A percentile compares a stretch with the other conserved stretches of the same genome.
phyloP scores from a whole-genome alignment of 164 flowering plant species.

The Annona cherimola region DNA sequence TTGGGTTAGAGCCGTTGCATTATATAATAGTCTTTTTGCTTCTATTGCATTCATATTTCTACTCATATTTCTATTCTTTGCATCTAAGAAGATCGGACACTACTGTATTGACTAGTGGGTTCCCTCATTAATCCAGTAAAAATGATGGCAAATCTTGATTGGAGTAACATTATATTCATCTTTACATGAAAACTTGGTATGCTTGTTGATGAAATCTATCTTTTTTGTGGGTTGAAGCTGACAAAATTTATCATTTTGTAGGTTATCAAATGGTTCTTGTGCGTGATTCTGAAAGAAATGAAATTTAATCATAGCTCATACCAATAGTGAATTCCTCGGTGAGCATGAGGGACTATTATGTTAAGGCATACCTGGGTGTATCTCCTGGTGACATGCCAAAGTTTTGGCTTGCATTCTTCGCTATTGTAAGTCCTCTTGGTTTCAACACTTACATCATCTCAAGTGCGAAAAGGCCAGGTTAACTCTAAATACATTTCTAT shows the following conservation, averaged over 20 bases:
- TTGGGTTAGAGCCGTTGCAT: too few species aligned
- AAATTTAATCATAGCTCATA: conserved; percentile 64
- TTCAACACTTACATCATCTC: conserved; percentile 70
- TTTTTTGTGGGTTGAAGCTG: too few species aligned
- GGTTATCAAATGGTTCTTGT: conserved; percentile 57
- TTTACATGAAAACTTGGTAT: too few species aligned
- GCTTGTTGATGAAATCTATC: too few species aligned
- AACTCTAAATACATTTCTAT: background rate
- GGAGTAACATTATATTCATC: too few species aligned
- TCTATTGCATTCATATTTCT: too few species aligned
- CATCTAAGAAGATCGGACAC: too few species aligned
- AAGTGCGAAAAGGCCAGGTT: conserved; percentile 47
- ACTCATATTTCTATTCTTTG: too few species aligned
- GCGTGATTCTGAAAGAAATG: conserved; percentile 57
- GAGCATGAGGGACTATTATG: conserved; percentile 45
- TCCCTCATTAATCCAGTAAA: too few species aligned
- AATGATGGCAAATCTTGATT: too few species aligned
- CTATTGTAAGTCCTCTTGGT: conserved; percentile 84
- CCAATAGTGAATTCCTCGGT: conserved; percentile 42
- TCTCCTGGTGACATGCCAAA: conserved; percentile 43
- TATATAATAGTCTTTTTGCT: too few species aligned
- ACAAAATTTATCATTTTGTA: conserved; percentile 13
- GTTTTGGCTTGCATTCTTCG: conserved; percentile 78
- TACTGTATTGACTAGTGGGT: too few species aligned
- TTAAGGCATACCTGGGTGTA: conserved; percentile 62